Conservation (phyloP, 1,284 basidiomycete species). For the Naganishia sp. region DNA sequence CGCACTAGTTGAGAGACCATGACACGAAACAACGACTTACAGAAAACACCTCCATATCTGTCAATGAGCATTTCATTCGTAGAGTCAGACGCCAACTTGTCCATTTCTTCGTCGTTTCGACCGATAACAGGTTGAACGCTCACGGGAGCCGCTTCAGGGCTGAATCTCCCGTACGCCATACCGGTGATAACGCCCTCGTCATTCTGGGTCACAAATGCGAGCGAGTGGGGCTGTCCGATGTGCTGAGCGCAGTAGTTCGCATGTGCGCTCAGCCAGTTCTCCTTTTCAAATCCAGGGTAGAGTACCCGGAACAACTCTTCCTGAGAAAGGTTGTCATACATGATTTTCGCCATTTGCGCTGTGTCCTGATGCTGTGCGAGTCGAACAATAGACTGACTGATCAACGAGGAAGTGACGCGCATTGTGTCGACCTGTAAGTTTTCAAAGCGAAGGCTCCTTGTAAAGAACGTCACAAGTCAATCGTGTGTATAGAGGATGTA, state of each 20-base stretch:
- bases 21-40: neutral
- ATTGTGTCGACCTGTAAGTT: no score
- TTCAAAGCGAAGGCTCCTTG: no score
- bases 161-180: conserved; percentile 1
- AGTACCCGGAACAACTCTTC: neutral
- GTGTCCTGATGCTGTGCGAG: neutral
- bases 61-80: neutral
- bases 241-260: neutral
- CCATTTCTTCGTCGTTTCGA: no score
- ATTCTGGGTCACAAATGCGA: conserved; percentile 4
- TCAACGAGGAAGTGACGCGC: neutral
- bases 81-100: no score
- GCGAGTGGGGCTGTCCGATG: neutral
- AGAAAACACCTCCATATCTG: neutral
- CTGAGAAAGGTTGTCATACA: neutral
- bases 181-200: neutral
- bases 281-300: neutral
- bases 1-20: no score
- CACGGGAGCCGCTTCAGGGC: no score
- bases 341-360: neutral
- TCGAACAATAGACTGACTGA: neutral
- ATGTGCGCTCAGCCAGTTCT: neutral
- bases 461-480: no score
- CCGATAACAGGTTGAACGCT: no score
- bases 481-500: no score